Conservation (phyloP, 257 asterid genomes). For the Rhazya stricta region DNA sequence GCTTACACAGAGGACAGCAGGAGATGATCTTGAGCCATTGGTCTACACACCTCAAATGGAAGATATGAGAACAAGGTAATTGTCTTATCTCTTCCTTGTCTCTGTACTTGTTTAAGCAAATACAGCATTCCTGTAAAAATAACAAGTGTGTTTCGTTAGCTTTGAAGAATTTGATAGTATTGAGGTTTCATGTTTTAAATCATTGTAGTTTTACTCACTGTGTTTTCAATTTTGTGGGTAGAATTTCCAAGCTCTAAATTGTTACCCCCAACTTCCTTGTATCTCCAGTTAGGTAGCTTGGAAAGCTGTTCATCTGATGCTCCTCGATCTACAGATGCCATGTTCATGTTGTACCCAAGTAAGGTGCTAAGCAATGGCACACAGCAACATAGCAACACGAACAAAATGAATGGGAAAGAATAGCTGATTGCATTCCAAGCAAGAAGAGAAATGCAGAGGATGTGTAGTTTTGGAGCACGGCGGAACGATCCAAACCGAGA, state of each 20-base stretch:
- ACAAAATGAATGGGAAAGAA: slow-evolving; percentile 82
- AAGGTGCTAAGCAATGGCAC: slow-evolving; percentile 68
- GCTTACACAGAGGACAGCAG: slow-evolving; percentile 64
- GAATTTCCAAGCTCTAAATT: slow-evolving; percentile 32
- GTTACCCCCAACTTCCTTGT: slow-evolving; percentile 33
- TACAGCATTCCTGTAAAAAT: slow-evolving; percentile 78
- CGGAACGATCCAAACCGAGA: slow-evolving; percentile 66
- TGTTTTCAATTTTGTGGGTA: slow-evolving; percentile 34
- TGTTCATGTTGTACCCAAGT: slow-evolving; percentile 87
- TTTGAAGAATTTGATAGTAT: background rate
- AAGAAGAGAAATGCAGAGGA: slow-evolving; percentile 69
- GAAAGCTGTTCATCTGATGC: slow-evolving; percentile 79
- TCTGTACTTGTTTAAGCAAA: slow-evolving; percentile 71
- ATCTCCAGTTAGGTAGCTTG: slow-evolving; percentile 55
- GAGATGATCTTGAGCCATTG: slow-evolving; percentile 89
- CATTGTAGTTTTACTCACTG: slow-evolving; percentile 28
- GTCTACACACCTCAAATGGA: slow-evolving; percentile 86
- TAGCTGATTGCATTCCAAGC: slow-evolving; percentile 91
- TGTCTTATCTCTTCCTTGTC: slow-evolving; percentile 85
- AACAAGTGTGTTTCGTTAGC: background rate
- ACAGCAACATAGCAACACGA: slow-evolving; percentile 74
- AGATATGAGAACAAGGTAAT: slow-evolving; percentile 72
- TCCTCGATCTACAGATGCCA: slow-evolving; percentile 61
- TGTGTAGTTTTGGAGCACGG: slow-evolving; percentile 70
- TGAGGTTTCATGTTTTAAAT: background rate